Evolutionary conservation across 139 green algal species (phyloP), one percentile per base, ranked within the genome.

Genomic region (Tetraselmis striata): DNA sequence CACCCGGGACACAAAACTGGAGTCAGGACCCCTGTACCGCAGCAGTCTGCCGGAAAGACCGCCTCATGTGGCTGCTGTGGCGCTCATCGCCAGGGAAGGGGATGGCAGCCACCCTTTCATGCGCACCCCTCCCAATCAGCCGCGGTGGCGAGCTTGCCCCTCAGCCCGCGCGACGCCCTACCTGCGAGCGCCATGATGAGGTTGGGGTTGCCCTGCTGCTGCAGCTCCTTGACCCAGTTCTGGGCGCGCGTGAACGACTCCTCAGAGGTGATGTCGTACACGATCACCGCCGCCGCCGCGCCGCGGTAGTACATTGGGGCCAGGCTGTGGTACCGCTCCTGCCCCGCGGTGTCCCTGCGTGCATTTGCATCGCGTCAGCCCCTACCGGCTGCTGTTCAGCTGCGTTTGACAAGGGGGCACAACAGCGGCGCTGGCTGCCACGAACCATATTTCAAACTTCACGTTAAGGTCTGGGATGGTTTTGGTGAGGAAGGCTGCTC

Each of bases 241-340:
- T 99, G 98, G 1, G 97, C 97, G 29, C 96, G 89, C 26, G 90
- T 87, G 79, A 98, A 99, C 1, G 93, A 98, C 31, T 97, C 92
- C 30, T 89, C 81, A 83, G 88, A 91, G 2, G 89, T 96, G 59
- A 97, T 92, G 81, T 97, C 94, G 82, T 90, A 97, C 25, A 97
- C 94, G 28, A 99, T 94, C 75, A 99, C 93, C 2, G 97, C 97
- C 18, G 96, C 96, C 2, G 96, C 95, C 0, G 96, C 96, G 0
- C 96, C 94, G 79, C 92, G 93, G 90, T 99, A 99, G 85, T 99
- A 99, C 96, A 99, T 99, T 24, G 96, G 96, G 0, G 97, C 97
- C 59, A 99, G 88, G 67, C 91, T 97, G 87, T 99, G 97, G 86
- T 99, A 99, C 25, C 97, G 86, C 84, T 99, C 97, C 87, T 99